phyloP scores from a whole-genome alignment of 192 early-diverging fungal genomes.

The Obelidium mucronatum region DNA sequence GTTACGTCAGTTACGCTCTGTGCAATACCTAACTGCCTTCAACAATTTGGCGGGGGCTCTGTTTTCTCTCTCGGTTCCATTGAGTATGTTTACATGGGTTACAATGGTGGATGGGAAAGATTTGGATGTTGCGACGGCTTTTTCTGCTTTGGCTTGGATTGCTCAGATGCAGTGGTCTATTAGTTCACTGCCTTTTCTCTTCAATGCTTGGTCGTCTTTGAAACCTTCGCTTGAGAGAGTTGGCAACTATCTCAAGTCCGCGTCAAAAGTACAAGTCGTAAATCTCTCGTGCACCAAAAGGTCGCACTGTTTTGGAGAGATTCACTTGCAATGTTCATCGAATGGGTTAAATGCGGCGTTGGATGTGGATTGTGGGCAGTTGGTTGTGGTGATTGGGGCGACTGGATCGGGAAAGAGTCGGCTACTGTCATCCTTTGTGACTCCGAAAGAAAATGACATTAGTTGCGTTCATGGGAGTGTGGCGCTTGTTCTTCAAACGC shows the following conservation, averaged over 20 bases:
- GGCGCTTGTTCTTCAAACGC: conserved; percentile 75
- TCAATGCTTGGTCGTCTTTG: conserved; percentile 21
- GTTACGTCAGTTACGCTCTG: conserved; percentile 8
- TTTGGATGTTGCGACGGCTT: conserved; percentile 26
- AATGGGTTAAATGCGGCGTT: background rate
- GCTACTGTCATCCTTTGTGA: background rate
- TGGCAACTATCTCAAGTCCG: background rate
- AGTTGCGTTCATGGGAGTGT: conserved; percentile 62
- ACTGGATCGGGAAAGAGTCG: conserved; percentile 25
- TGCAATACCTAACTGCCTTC: conserved; percentile 18
- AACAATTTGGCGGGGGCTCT: conserved; percentile 14
- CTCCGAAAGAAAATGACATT: background rate
- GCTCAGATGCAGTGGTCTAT: conserved; percentile 28
- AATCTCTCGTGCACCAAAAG: background rate
- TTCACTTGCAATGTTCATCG: conserved; percentile 4
- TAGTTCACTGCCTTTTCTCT: background rate
- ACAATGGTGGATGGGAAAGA: conserved; percentile 22
- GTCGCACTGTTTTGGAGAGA: conserved; percentile 5
- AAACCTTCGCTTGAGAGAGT: conserved; percentile 17
- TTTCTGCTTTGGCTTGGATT: conserved; percentile 32
- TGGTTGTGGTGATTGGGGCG: conserved; percentile 17
- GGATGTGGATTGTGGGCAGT: background rate
- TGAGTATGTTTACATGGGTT: conserved; percentile 27
- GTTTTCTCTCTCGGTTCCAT: conserved; percentile 16
- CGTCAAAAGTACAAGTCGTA: background rate